Conservation (phyloP, 129 eudicot species). For the Deinandra increscens region DNA sequence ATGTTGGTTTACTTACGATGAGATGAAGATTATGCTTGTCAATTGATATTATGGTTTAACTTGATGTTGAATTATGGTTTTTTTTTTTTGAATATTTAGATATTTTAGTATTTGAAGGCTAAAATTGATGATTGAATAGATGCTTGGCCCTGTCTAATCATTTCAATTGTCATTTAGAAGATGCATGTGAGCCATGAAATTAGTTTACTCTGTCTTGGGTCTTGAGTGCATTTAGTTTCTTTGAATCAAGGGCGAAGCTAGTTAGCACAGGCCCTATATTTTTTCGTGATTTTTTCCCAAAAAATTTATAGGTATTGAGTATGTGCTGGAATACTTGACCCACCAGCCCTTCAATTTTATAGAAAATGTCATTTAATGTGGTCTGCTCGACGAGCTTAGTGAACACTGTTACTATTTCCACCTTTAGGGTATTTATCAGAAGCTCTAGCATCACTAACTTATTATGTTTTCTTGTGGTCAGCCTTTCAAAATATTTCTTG, state of each 20-base stretch:
- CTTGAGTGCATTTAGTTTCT: neutral
- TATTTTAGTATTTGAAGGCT: neutral
- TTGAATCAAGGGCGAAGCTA: too few relatives aligned
- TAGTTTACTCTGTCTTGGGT: neutral
- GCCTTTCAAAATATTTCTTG: neutral
- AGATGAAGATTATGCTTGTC: neutral
- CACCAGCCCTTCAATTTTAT: neutral
- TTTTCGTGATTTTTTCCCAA: too few relatives aligned
- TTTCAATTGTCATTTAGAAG: neutral
- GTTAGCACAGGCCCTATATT: too few relatives aligned
- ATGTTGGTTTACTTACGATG: neutral
- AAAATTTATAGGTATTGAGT: too few relatives aligned
- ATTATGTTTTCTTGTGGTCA: neutral
- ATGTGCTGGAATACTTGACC: neutral
- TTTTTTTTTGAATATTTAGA: neutral
- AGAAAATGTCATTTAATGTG: neutral
- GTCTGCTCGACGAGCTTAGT: neutral
- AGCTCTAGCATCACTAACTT: conserved; percentile 3
- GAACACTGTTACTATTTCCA: neutral
- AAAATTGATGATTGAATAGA: neutral
- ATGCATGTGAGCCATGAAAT: neutral
- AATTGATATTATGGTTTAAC: neutral
- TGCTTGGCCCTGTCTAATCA: too few relatives aligned
- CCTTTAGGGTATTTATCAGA: neutral
- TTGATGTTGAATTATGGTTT: neutral